Base-by-base conservation (phyloP, 148 eudicot species). In the Simmondsia chinensis region DNA sequence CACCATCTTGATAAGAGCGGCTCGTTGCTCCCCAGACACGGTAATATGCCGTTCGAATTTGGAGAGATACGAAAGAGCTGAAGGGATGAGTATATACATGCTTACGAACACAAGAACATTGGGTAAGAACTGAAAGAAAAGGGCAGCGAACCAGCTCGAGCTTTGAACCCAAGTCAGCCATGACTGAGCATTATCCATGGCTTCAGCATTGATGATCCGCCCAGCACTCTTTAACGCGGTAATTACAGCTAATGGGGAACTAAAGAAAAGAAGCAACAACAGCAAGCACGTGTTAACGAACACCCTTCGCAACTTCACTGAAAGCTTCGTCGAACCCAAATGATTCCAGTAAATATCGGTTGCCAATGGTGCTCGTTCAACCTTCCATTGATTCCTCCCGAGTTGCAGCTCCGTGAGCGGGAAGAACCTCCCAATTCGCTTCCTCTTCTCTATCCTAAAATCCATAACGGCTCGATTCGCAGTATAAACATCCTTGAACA, bases 291-390 rank as follows among this genome's bases (percentile, higher is more conserved):
- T 61, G 57, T 91, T 91, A 14, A 91, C 95, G 26, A 82, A 64
- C 50, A 82, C 73, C 47, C 88, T 72, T 10, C 95, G 71, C 43
- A 82, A 33, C 51, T 56, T 91, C 51, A 91, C 56, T 0, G 94
- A 82, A 4, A 82, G 58, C 20, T 77, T 91, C 10, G 88, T 50
- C 2, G 95, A 71, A 39, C 97, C 95, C 70, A 91, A 60, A 60
- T 91, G 93, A 37, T 77, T 85, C 95, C 97, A 91, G 63, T 91
- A 91, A 34, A 91, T 79, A 39, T 91, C 97, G 36, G 86, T 76
- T 1, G 97, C 97, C 34, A 91, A 59, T 1, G 97, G 97, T 1
- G 97, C 97, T 57, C 81, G 74, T 63, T 91, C 95, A 27, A 91
- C 94, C 47, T 77, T 91, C 97, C 97, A 91, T 10, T 82, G 91